A percentile compares a stretch with the other conserved stretches of the same genome.
phyloP scores from a whole-genome alignment of 805 yeast species.

The Kodamaea kakaduensis region DNA sequence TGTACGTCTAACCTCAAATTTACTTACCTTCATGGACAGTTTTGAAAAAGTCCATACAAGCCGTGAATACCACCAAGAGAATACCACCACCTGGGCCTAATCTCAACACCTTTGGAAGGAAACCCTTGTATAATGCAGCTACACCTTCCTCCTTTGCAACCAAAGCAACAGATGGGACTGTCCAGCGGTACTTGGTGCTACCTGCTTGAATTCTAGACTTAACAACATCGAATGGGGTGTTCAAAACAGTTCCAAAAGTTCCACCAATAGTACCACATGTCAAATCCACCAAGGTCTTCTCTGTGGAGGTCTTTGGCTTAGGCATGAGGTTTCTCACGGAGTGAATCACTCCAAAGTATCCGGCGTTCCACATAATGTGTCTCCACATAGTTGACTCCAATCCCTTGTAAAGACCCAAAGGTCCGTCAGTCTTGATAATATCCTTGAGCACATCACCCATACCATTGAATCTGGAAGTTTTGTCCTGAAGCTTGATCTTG shows the following conservation, averaged over 20 bases:
- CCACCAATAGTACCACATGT: conserved; percentile 96
- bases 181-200: conserved; percentile 87
- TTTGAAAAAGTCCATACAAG: conserved; percentile 92
- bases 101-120: conserved; percentile 94
- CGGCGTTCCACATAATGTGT: conserved; percentile 96
- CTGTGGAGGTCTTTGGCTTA: conserved; percentile 61
- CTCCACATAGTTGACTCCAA: conserved; percentile 97
- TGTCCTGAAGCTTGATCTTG: conserved; percentile 92
- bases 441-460: conserved; percentile 76
- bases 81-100: conserved; percentile 99
- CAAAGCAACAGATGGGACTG: conserved; percentile 69
- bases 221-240: conserved; percentile 97
- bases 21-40: conserved; percentile 30
- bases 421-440: conserved; percentile 72
- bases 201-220: conserved; percentile 96
- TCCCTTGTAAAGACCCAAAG: conserved; percentile 85
- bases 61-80: conserved; percentile 90
- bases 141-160: conserved; percentile 91
- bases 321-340: conserved; percentile 81
- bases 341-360: conserved; percentile 92
- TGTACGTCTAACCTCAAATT: not conserved
- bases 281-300: conserved; percentile 81
- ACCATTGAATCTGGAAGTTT: conserved; percentile 73
- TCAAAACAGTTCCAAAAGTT: conserved; percentile 88
- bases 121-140: conserved; percentile 88